Conservation (phyloP, 2,329 filamentous ascomycete species). For the Fusarium musae region DNA sequence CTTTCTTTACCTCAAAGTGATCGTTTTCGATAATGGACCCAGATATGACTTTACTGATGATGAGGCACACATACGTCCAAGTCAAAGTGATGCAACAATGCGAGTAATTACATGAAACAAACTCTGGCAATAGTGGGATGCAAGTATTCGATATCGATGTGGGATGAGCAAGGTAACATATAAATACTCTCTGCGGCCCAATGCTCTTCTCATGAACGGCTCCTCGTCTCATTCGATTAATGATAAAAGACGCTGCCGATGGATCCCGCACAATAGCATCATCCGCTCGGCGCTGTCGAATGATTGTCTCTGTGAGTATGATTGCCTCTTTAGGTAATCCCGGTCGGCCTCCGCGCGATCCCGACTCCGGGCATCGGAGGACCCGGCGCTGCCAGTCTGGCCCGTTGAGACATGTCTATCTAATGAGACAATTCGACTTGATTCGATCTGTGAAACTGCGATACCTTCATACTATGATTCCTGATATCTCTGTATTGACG, state of each 20-base stretch:
- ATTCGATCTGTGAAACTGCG: not conserved
- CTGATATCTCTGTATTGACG: not conserved
- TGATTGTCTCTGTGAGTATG: slow-evolving; percentile 25
- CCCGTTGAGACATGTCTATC: not conserved
- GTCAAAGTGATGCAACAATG: not conserved
- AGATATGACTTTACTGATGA: not conserved
- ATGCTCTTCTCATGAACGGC: slow-evolving; percentile 1
- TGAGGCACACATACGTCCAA: not conserved
- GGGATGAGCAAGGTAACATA: not conserved
- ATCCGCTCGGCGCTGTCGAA: slow-evolving; percentile 21
- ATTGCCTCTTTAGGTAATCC: slow-evolving; percentile 37
- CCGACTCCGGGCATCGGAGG: slow-evolving; percentile 36
- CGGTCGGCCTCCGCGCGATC: slow-evolving; percentile 37
- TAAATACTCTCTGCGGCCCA: not conserved
- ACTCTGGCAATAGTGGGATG: not conserved
- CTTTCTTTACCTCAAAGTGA: not conserved
- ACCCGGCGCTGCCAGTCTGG: slow-evolving; percentile 4
- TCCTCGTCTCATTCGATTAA: slow-evolving; percentile 13
- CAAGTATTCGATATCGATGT: not conserved
- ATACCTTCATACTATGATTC: not conserved
- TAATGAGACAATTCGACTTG: not conserved
- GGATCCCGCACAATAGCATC: slow-evolving; percentile 42
- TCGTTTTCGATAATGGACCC: not conserved
- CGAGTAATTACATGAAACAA: not conserved
- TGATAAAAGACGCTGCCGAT: slow-evolving; percentile 19